Percentiles rank a stretch among this genome's conserved stretches.
Conservation (phyloP, 169 alveolate species). For the Cryptosporidium bovis region DNA sequence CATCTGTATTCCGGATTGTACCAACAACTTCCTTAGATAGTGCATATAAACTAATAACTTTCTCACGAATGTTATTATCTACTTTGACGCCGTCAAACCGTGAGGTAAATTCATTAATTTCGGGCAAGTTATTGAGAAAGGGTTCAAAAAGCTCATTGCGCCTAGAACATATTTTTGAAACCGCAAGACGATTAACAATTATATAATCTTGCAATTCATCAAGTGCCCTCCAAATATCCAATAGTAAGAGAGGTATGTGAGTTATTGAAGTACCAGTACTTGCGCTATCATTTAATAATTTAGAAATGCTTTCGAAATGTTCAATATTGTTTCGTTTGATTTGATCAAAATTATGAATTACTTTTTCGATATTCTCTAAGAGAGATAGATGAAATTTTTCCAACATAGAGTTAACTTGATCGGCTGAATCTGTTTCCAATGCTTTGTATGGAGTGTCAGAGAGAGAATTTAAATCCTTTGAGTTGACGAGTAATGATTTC, state of each 20-base stretch:
- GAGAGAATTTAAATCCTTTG: constrained; percentile 28
- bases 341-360: constrained; percentile 75
- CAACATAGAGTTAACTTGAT: not conserved
- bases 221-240: constrained; percentile 83
- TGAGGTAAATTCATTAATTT: constrained; percentile 3
- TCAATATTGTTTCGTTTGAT: constrained; percentile 75
- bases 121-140: constrained; percentile 73
- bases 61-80: constrained; percentile 76
- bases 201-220: constrained; percentile 85
- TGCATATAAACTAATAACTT: constrained; percentile 56
- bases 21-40: constrained; percentile 4
- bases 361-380: constrained; percentile 79
- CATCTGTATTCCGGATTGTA: not conserved
- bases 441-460: constrained; percentile 54
- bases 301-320: constrained; percentile 75
- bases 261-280: constrained; percentile 74
- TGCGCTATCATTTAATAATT: constrained; percentile 75
- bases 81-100: constrained; percentile 78
- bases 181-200: constrained; percentile 84
- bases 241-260: constrained; percentile 81
- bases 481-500: constrained; percentile 32
- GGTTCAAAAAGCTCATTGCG: constrained; percentile 83
- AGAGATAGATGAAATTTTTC: constrained; percentile 77
- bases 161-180: constrained; percentile 84
- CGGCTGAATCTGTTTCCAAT: constrained; percentile 53